These are phyloP conservation scores for Phycomyces nitens DNA, from an alignment of 192 early-diverging fungal genomes.

Conservation along the genomic window DNA sequence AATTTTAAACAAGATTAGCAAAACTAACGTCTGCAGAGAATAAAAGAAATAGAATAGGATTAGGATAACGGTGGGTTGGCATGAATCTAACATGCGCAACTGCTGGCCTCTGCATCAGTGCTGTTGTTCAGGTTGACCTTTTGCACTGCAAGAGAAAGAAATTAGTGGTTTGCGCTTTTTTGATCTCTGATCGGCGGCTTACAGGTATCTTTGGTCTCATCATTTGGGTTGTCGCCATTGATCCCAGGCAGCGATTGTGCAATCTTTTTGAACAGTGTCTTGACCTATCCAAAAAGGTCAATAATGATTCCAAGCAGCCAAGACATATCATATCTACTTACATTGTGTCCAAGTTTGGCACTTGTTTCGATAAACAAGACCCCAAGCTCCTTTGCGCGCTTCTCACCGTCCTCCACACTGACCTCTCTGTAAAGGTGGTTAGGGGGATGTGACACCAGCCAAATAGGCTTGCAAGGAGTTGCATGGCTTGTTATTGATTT, in stretches of 20 bases:
- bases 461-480: not conserved
- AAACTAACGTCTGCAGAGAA: not conserved
- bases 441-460: no score
- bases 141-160: constrained; percentile 24
- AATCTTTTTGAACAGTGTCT: constrained; percentile 95
- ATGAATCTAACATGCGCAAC: constrained; percentile 30
- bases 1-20: constrained; percentile 2
- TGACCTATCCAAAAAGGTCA: constrained; percentile 44
- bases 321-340: constrained; percentile 17
- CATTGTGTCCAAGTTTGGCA: constrained; percentile 98
- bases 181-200: not conserved
- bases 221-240: constrained; percentile 63
- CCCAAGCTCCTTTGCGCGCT: constrained; percentile 93
- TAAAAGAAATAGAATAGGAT: not conserved
- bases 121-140: constrained; percentile 28
- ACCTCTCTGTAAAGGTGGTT: constrained; percentile 62
- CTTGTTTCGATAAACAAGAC: constrained; percentile 99
- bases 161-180: not conserved
- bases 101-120: constrained; percentile 23
- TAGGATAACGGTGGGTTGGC: not conserved
- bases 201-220: constrained; percentile 19
- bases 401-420: constrained; percentile 95
- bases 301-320: not conserved
- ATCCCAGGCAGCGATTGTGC: constrained; percentile 87
- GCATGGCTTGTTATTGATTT: not conserved